These are phyloP conservation scores for Aaosphaeria arxii DNA, from an alignment of 2,329 filamentous ascomycete species.

Conservation along the genomic window DNA sequence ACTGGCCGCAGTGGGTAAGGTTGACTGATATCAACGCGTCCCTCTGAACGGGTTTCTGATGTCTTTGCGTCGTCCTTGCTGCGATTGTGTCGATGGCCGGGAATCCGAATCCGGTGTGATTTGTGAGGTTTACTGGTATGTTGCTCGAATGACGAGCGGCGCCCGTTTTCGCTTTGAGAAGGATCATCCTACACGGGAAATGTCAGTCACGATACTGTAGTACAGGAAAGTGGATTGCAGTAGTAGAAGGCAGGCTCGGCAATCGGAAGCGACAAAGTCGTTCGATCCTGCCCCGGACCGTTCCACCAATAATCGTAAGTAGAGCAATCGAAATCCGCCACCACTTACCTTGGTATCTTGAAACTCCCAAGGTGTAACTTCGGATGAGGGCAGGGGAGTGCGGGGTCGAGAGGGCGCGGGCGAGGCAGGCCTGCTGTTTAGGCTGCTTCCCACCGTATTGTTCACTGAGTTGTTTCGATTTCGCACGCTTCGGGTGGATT, in stretches of 20 bases:
- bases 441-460: constrained; percentile 53
- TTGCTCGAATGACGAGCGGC: constrained; percentile 31
- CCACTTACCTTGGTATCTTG: constrained; percentile 73
- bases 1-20: constrained; percentile 65
- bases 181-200: constrained; percentile 13
- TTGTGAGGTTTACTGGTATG: constrained; percentile 51
- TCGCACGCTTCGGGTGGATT: constrained; percentile 64
- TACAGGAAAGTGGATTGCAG: too few relatives aligned
- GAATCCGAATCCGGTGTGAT: constrained; percentile 58
- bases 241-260: too few relatives aligned
- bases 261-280: too few relatives aligned
- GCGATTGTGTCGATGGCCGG: constrained; percentile 65
- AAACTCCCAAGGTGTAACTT: constrained; percentile 96
- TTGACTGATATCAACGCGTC: constrained; percentile 32
- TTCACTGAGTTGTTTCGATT: constrained; percentile 82
- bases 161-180: constrained; percentile 31
- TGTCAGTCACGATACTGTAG: not conserved
- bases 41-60: constrained; percentile 12
- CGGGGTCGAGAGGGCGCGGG: constrained; percentile 73
- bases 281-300: too few relatives aligned
- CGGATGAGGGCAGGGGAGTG: constrained; percentile 83
- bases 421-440: constrained; percentile 59
- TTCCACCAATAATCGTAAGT: too few relatives aligned
- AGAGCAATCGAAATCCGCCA: too few relatives aligned
- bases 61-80: constrained; percentile 57